These are phyloP conservation scores for Fusarium camptoceras DNA, from an alignment of 2,329 filamentous ascomycete species.

Conservation along the genomic window DNA sequence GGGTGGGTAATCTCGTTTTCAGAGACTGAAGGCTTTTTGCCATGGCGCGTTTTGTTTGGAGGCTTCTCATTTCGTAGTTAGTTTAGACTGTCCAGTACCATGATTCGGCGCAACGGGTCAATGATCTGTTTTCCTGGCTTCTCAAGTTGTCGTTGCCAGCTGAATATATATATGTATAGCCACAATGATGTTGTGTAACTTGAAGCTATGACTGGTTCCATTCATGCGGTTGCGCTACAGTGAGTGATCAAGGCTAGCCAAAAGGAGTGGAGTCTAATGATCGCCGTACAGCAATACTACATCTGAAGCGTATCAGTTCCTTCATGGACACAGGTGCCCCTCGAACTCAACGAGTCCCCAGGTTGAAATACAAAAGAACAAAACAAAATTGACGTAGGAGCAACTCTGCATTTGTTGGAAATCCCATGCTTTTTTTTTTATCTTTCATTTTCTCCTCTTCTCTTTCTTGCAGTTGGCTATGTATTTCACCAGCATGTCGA, in stretches of 20 bases:
- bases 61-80: conserved; percentile 45
- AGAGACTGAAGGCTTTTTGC: conserved; percentile 44
- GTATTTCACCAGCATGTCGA: not conserved
- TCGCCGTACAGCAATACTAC: not conserved
- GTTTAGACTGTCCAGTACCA: conserved; percentile 48
- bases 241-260: not conserved
- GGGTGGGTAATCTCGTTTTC: conserved; percentile 30
- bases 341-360: not conserved
- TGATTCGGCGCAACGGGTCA: conserved; percentile 40
- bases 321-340: not conserved
- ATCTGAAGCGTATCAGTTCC: not conserved
- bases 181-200: conserved; percentile 27
- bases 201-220: conserved; percentile 25
- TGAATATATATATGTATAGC: not conserved
- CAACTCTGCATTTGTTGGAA: not conserved
- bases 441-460: not conserved
- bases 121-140: conserved; percentile 29
- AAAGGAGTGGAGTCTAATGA: conserved; percentile 7
- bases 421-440: not conserved
- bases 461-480: not conserved
- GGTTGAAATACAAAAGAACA: not conserved
- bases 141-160: not conserved
- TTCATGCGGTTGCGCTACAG: conserved; percentile 16
- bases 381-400: not conserved
- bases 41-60: conserved; percentile 42